Conservation (phyloP, 345 rosid genomes). For the Excoecaria cochinchinensis region DNA sequence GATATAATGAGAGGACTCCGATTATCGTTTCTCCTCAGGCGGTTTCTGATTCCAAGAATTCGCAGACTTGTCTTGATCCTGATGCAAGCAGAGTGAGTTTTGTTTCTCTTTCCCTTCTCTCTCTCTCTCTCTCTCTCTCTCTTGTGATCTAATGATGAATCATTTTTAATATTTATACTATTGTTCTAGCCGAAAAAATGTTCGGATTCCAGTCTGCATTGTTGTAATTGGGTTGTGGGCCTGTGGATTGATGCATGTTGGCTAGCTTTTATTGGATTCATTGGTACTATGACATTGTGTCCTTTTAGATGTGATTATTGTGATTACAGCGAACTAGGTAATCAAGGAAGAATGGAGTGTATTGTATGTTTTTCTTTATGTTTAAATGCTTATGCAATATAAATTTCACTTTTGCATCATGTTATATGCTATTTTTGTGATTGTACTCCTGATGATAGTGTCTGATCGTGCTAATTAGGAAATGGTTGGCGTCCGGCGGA, state of each 20-base stretch:
- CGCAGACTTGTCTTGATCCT: conserved; percentile 97
- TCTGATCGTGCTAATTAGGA: background rate
- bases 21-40: conserved; percentile 70
- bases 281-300: background rate
- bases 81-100: conserved; percentile 87
- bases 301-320: background rate
- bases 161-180: background rate
- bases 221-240: background rate
- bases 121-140: background rate
- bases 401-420: background rate
- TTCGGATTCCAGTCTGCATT: background rate
- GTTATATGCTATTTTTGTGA: background rate
- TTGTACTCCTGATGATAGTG: background rate
- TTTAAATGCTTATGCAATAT: background rate
- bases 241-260: background rate
- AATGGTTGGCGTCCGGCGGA: background rate
- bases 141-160: background rate
- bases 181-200: background rate
- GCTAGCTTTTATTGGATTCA: background rate
- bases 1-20: conserved; percentile 33
- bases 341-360: background rate
- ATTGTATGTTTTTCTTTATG: background rate
- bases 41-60: conserved; percentile 80
- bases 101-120: background rate
- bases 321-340: background rate